Percentiles rank a stretch among this genome's conserved stretches.
Conservation (phyloP, 2,329 filamentous ascomycete species). For the Fusarium sp. region DNA sequence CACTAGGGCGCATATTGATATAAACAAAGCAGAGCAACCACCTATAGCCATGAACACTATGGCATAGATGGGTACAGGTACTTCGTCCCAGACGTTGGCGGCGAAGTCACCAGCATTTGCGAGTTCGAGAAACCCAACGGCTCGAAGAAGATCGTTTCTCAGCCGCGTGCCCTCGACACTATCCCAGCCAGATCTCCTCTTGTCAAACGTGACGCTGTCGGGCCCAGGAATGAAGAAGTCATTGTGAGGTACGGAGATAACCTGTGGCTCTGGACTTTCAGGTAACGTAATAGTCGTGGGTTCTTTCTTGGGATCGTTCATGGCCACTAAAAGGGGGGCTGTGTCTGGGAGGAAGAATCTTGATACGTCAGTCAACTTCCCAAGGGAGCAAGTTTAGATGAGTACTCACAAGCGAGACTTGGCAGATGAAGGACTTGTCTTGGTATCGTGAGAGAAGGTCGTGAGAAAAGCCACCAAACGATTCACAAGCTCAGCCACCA, state of each 20-base stretch:
- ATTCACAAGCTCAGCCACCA: too few species aligned
- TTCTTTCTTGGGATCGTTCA: slow-evolving; percentile 10
- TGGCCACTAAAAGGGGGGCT: not conserved
- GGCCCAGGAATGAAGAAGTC: slow-evolving; percentile 20
- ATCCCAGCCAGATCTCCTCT: slow-evolving; percentile 9
- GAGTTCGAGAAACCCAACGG: slow-evolving; percentile 63
- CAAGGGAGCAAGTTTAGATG: fast-evolving
- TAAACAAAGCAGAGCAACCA: slow-evolving; percentile 57
- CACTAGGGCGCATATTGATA: slow-evolving; percentile 58
- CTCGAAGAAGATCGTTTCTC: slow-evolving; percentile 47
- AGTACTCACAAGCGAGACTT: not conserved
- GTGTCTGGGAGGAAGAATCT: fast-evolving
- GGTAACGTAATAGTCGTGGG: not conserved
- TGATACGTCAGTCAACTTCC: not conserved
- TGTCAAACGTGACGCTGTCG: slow-evolving; percentile 30
- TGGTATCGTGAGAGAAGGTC: too few species aligned
- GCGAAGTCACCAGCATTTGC: slow-evolving; percentile 67
- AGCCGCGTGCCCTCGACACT: slow-evolving; percentile 36
- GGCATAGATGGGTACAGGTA: slow-evolving; percentile 61
- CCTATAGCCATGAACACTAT: slow-evolving; percentile 64
- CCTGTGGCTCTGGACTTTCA: not conserved
- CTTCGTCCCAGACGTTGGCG: slow-evolving; percentile 66
- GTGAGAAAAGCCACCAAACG: too few species aligned
- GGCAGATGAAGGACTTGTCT: not conserved
- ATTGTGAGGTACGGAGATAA: not conserved